These are phyloP conservation scores for Geum urbanum DNA, from an alignment of 306 rosid species.

Conservation along the genomic window DNA sequence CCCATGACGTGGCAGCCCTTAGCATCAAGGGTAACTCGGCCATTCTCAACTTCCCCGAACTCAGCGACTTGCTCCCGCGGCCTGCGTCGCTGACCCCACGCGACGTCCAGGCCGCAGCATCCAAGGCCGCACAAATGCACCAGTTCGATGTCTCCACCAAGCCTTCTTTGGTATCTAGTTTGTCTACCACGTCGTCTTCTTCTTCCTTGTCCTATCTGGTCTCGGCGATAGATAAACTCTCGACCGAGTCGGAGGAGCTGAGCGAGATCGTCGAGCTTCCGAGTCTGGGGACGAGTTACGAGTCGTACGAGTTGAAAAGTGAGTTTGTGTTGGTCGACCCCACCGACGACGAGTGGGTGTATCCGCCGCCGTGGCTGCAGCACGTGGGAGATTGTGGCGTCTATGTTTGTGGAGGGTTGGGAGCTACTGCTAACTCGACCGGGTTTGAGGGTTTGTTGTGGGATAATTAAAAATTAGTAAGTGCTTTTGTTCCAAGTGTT, in stretches of 20 bases:
- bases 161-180: background rate
- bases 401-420: conserved; percentile 17
- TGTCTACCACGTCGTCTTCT: conserved; percentile 9
- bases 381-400: conserved; percentile 35
- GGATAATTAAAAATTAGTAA: conserved; percentile 29
- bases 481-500: background rate
- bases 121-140: conserved; percentile 81
- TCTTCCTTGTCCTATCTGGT: conserved; percentile 29
- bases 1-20: conserved; percentile 92
- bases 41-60: conserved; percentile 82
- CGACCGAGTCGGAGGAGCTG: conserved; percentile 52
- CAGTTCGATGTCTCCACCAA: conserved; percentile 24
- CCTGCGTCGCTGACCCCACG: conserved; percentile 72
- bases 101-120: conserved; percentile 84
- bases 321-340: conserved; percentile 67
- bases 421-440: conserved; percentile 12
- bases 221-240: conserved; percentile 31
- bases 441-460: conserved; percentile 43
- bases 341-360: conserved; percentile 47
- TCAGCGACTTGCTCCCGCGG: conserved; percentile 63
- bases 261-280: conserved; percentile 72
- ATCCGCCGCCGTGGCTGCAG: conserved; percentile 59
- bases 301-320: conserved; percentile 27
- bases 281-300: conserved; percentile 40
- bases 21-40: conserved; percentile 83